A percentile compares a stretch with the other conserved stretches of the same genome.
These are phyloP conservation scores for Phytophthora rubi DNA, from an alignment of 352 stramenopile species.

Conservation along the genomic window DNA sequence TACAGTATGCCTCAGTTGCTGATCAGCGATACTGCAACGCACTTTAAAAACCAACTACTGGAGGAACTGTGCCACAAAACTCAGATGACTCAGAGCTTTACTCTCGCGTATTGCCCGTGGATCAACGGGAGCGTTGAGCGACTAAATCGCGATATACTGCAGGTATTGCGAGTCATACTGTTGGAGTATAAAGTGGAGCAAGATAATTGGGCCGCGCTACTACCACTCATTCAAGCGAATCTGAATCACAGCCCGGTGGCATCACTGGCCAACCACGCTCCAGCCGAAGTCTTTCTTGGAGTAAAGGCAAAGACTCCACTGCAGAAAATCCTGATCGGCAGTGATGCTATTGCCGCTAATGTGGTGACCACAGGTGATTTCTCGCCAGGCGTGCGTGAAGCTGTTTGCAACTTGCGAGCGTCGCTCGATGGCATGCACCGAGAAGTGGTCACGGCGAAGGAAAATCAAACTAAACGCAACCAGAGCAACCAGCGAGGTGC, in stretches of 20 bases:
- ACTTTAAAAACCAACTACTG: conserved; percentile 19
- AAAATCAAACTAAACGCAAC: conserved; percentile 21
- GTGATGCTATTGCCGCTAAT: conserved; percentile 6
- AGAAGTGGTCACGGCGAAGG: not conserved
- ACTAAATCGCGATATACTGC: conserved; percentile 9
- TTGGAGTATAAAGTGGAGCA: conserved; percentile 14
- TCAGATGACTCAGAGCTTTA: conserved; percentile 3
- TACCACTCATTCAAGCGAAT: conserved; percentile 14
- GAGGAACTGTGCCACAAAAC: conserved; percentile 15
- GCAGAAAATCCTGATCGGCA: conserved; percentile 10
- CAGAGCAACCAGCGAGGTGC: conserved; percentile 16
- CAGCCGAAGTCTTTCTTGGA: conserved; percentile 13
- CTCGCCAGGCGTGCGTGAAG: not conserved
- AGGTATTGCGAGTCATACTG: conserved; percentile 17
- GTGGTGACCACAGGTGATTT: not conserved
- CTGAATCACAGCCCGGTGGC: conserved; percentile 13
- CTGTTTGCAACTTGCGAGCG: not conserved
- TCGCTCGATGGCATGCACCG: conserved; percentile 14
- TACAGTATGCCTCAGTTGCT: conserved; percentile 10
- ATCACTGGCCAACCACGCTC: conserved; percentile 6
- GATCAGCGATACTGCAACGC: conserved; percentile 9
- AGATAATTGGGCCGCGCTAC: conserved; percentile 7
- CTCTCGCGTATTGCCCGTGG: conserved; percentile 9
- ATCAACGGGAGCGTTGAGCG: conserved; percentile 15
- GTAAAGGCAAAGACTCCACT: conserved; percentile 8